A percentile compares a stretch with the other conserved stretches of the same genome.
These are phyloP conservation scores for Boletus albobrunnescens DNA, from an alignment of 1,284 basidiomycete species.

Conservation along the genomic window DNA sequence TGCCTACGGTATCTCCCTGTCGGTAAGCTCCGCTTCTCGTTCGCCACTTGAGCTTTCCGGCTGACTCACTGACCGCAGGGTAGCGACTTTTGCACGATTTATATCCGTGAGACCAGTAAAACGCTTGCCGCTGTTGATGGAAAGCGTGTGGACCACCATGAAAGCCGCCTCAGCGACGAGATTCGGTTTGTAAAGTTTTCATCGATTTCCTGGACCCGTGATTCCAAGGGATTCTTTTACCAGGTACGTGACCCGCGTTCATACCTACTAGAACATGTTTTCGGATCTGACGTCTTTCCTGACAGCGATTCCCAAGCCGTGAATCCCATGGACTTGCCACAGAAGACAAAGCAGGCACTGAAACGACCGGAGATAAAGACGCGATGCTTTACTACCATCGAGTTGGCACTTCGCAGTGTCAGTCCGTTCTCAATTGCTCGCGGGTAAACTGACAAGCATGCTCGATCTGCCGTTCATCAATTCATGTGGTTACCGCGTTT, in stretches of 20 bases:
- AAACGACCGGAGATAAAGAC: constrained; percentile 62
- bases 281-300: neutral
- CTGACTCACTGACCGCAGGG: constrained; percentile 43
- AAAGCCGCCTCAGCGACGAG: constrained; percentile 58
- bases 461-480: neutral
- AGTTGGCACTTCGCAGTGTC: constrained; percentile 67
- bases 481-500: constrained; percentile 9
- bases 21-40: constrained; percentile 39
- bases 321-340: constrained; percentile 46
- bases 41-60: constrained; percentile 2
- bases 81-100: constrained; percentile 71
- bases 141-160: constrained; percentile 42
- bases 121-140: constrained; percentile 48
- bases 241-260: constrained; percentile 44
- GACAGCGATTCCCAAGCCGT: constrained; percentile 54
- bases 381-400: constrained; percentile 75
- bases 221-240: constrained; percentile 81
- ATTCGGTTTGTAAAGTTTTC: constrained; percentile 77
- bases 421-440: constrained; percentile 17
- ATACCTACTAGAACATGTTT: neutral
- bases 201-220: constrained; percentile 65
- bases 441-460: constrained; percentile 5
- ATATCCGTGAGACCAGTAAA: constrained; percentile 58
- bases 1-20: constrained; percentile 74
- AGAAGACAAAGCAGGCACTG: constrained; percentile 57